Evolutionary conservation across 805 yeast species (phyloP), one percentile per base, ranked within the genome.

Genomic region (Kodamaea fukazawae): DNA sequence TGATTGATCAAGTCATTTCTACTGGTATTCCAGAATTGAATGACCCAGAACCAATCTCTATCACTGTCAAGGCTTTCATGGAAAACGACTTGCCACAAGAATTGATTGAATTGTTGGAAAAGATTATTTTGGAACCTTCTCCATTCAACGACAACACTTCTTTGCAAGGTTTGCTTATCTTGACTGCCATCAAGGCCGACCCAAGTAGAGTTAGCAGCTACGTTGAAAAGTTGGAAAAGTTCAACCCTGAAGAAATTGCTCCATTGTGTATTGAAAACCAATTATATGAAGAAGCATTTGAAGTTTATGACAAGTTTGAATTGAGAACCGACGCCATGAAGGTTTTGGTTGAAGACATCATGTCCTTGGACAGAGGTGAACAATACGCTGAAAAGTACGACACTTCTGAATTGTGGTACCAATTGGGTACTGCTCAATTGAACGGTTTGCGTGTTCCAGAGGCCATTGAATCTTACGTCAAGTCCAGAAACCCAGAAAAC

Each of bases 151-250:
- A 91, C 52, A 93, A 93, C 62, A 85, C 95, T 51, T 90, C 96
- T 17, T 74, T 93, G 60, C 99, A 93, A 73, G 96, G 96, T 37
- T 73, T 93, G 61, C 71, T 93, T 59, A 76, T 93, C 49, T 76
- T 93, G 59, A 93, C 99, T 49, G 97, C 99, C 28, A 86, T 93
- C 61, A 89, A 88, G 67, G 96, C 95, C 38, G 98, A 91, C 64
- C 82, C 88, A 55, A 72, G 91, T 6, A 85, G 86, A 67, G 96
- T 93, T 36, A 63, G 75, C 48, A 76, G 79, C 37, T 89, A 90
- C 62, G 79, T 93, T 56, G 97, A 91, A 52, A 85, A 88, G 50
- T 76, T 93, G 45, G 96, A 91, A 57, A 83, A 85, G 51, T 93
- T 79, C 60, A 96, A 93, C 61, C 93, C 96, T 29, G 80, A 79